Base-by-base conservation (phyloP, 2,329 filamentous ascomycete genomes). In the Colletotrichum nymphaeae region DNA sequence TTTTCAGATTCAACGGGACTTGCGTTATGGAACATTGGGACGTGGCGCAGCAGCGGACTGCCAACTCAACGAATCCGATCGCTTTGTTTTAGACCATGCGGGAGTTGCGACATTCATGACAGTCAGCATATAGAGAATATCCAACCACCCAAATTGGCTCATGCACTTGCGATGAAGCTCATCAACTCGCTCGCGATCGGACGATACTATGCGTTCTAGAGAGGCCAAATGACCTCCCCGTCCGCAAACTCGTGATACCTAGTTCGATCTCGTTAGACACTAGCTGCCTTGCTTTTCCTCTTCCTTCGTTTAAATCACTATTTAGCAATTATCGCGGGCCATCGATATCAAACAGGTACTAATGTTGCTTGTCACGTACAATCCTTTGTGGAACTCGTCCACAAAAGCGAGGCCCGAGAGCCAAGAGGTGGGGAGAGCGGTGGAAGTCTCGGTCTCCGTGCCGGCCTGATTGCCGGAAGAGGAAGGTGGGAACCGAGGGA, bases 21-120 rank as follows among this genome's bases (percentile, higher is more conserved):
- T 75, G 74, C 56, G 74, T 75, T 30, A 65, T 71, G 55, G 72
- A 75, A 46, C 74, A 75, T 22, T 75, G 74, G 74, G 74, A 75
- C 12, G 72, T 74, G 22, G 56, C 46, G n/a, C 64, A 72, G 57
- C 63, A 67, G 14, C 58, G 65, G 9, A 53, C 64, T 22, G 60
- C 35, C 9, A 68, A 75, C 24, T 57, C 67, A 4, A 62, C 60
- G 26, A 75, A 75, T 53, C 74, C 74, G 6, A 9, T 69, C 3
- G 74, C 73, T 5, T 52, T 69, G 49, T 75, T 58, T 46, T 69
- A 49, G 59, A 32, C 6, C n/a, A 32, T 16, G 32, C 6, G 22
- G 55, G 26, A 58, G 22, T 49, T 4, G 19, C 19, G 1, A n/a
- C 22, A 1, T 55, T 24, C 52, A 55, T 22, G n/a, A 26, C 22